phyloP scores from a whole-genome alignment of 352 stramenopile species.

The Pseudoperonospora humuli region DNA sequence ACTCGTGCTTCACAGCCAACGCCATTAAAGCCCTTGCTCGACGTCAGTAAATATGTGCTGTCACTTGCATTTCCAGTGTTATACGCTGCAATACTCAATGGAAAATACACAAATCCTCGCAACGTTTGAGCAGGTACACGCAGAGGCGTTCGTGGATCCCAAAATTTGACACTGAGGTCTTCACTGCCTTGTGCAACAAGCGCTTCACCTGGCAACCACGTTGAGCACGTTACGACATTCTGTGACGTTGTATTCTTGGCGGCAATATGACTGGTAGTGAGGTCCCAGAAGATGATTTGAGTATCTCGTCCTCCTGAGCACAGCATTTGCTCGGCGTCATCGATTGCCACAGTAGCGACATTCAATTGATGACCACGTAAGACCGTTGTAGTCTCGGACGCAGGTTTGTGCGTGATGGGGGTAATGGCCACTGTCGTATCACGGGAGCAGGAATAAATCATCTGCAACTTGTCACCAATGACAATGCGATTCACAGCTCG shows the following conservation, averaged over 20 bases:
- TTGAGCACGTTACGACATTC: slow-evolving; percentile 83
- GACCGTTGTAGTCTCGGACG: slow-evolving; percentile 16
- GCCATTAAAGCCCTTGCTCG: slow-evolving; percentile 82
- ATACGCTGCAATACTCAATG: slow-evolving; percentile 43
- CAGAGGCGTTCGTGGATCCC: slow-evolving; percentile 53
- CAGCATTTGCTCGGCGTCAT: slow-evolving; percentile 42
- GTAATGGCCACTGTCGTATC: slow-evolving; percentile 68
- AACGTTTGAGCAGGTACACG: slow-evolving; percentile 45
- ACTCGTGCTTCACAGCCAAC: slow-evolving; percentile 69
- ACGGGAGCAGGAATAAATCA: slow-evolving; percentile 69
- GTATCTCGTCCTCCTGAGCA: slow-evolving; percentile 80
- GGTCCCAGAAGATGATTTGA: slow-evolving; percentile 19
- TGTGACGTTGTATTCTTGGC: slow-evolving; percentile 46
- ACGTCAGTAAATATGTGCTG: slow-evolving; percentile 60
- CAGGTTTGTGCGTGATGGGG: slow-evolving; percentile 9
- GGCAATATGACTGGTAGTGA: slow-evolving; percentile 14
- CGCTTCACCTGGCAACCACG: slow-evolving; percentile 55
- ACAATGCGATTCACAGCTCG: slow-evolving; percentile 58
- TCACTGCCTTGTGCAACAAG: slow-evolving; percentile 74
- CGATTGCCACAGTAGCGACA: slow-evolving; percentile 26
- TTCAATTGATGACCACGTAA: slow-evolving; percentile 50
- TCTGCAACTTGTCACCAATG: slow-evolving; percentile 25
- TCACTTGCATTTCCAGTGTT: slow-evolving; percentile 13
- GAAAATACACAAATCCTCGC: slow-evolving; percentile 75
- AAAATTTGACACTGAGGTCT: slow-evolving; percentile 74